phyloP scores from a whole-genome alignment of 805 yeast species.

The Barnettozyma botsteinii region DNA sequence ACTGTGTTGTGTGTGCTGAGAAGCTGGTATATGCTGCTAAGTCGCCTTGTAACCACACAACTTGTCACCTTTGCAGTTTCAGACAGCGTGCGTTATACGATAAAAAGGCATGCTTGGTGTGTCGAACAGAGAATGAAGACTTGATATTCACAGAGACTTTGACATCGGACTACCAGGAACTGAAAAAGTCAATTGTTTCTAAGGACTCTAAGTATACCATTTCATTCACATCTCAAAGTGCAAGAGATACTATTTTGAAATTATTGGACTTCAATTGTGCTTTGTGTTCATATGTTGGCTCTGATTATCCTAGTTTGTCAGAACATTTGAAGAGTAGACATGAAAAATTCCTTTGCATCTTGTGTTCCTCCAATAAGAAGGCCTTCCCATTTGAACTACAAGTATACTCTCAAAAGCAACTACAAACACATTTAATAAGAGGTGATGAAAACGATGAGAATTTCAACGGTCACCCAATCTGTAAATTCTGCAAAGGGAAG shows the following conservation, averaged over 20 bases:
- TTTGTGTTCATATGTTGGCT: conserved; percentile 23
- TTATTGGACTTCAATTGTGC: conserved; percentile 52
- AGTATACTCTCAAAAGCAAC: conserved; percentile 52
- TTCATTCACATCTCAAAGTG: conserved; percentile 50
- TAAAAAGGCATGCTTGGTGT: conserved; percentile 72
- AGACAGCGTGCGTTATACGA: conserved; percentile 77
- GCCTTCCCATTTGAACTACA: conserved; percentile 70
- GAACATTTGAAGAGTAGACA: conserved; percentile 66
- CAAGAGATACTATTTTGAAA: conserved; percentile 41
- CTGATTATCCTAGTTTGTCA: conserved; percentile 49
- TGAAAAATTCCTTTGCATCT: conserved; percentile 57
- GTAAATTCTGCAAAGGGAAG: conserved; percentile 69
- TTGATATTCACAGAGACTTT: conserved; percentile 53
- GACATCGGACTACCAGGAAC: conserved; percentile 33
- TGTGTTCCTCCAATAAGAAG: conserved; percentile 73
- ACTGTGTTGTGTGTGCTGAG: conserved; percentile 84
- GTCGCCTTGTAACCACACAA: conserved; percentile 77
- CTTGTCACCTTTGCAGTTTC: conserved; percentile 79
- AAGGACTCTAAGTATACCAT: conserved; percentile 45
- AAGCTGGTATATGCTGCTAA: conserved; percentile 56
- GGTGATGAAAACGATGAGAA: conserved; percentile 65
- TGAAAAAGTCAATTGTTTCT: conserved; percentile 28
- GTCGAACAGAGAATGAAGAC: conserved; percentile 63
- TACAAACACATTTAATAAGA: conserved; percentile 60
- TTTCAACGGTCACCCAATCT: conserved; percentile 83